These are phyloP conservation scores for Microbotryum silenes-acaulis DNA, from an alignment of 1,284 basidiomycete species.

Conservation along the genomic window DNA sequence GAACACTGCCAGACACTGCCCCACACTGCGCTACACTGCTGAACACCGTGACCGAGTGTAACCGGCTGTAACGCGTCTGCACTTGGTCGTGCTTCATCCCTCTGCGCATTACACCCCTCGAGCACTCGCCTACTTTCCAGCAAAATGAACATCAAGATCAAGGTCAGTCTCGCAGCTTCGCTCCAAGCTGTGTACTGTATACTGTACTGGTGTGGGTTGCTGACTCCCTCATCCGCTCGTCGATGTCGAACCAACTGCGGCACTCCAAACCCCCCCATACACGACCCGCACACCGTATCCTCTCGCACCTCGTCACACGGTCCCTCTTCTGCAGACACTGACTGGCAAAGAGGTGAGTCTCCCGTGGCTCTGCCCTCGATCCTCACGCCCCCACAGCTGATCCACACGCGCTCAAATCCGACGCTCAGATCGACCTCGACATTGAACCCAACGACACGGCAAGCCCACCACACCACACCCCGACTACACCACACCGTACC, in stretches of 20 bases:
- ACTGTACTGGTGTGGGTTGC: background rate
- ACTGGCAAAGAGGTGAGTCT: conserved; percentile 77
- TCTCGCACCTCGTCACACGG: conserved; percentile 16
- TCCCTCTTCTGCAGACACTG: conserved; percentile 55
- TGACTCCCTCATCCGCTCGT: background rate
- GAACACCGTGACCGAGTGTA: too few species aligned
- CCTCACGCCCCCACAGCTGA: background rate
- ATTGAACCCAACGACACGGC: conserved; percentile 88
- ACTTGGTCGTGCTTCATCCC: too few species aligned
- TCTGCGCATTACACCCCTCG: too few species aligned
- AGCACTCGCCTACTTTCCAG: background rate
- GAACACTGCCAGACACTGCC: too few species aligned
- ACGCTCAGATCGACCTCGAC: conserved; percentile 79
- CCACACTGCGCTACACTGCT: too few species aligned
- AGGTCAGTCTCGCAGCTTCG: conserved; percentile 46
- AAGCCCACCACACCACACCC: conserved; percentile 31
- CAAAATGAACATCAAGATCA: conserved; percentile 71
- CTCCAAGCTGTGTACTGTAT: background rate
- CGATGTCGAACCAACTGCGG: too few species aligned
- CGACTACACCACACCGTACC: background rate
- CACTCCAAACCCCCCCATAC: too few species aligned
- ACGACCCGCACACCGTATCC: too few species aligned
- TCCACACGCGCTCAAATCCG: conserved; percentile 1
- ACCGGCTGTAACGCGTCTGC: too few species aligned
- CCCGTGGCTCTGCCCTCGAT: conserved; percentile 8